Evolutionary conservation across 2,329 filamentous ascomycete species (phyloP), one percentile per base, ranked within the genome.

Genomic region (Pyrenochaeta sp.): DNA sequence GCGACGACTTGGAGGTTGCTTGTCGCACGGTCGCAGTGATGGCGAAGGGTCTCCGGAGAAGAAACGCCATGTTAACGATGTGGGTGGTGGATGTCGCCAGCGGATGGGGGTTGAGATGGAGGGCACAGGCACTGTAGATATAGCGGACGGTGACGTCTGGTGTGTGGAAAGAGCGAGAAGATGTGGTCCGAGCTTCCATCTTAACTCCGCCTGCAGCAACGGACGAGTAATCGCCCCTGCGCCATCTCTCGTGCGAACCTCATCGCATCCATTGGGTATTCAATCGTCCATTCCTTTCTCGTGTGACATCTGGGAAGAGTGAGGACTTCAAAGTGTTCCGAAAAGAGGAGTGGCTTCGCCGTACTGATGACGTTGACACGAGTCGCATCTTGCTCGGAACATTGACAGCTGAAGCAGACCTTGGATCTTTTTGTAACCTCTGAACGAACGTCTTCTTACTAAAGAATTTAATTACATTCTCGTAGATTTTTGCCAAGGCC

Each of bases 1-100:
- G 61, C 75, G 81, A 73, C 35, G 74, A 60, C 48, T 72, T 73
- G 29, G 77, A 74, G 28, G 77, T 72, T n/a, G 55, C 75, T 39
- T 81, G 84, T 69, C 77, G 80, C 58, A 88, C 68, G 24, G 79
- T 78, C 51, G 80, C 74, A 30, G 83, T 76, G 53, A 88, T 74
- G 66, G 82, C 80, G 59, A 88, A 85, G 13, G 85, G 84, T 55
- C 83, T 81, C 66, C 82, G 78, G 54, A 87, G 74, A 43, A 85
- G 72, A 68, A 85, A 86, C 45, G 84, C 81, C 85, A 88, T 88
- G 48, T 19, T 42, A 32, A 11, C 19, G 35, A 27, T 49, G 32
- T 31, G 20, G 38, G 43, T 31, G 14, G 32, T 31, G 45, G 40
- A 8, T 42, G 29, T 18, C 20, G 45, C 11, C n/a, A n/a, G n/a